phyloP scores from a whole-genome alignment of 1,139 yeast species.

The Hemisphaericaspora subhashii region DNA sequence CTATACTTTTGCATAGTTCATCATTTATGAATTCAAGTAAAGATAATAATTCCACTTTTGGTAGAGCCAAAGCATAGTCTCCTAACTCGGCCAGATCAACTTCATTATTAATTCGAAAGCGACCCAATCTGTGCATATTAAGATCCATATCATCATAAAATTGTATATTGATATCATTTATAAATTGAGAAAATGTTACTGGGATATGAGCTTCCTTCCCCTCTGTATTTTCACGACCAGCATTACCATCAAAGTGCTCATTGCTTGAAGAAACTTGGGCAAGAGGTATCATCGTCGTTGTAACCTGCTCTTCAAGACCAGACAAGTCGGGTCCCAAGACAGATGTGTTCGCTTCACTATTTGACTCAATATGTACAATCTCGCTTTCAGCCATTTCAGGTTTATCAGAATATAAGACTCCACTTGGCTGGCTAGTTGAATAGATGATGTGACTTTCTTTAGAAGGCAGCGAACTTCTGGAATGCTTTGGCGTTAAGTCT shows the following conservation, averaged over 20 bases:
- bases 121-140: constrained; percentile 27
- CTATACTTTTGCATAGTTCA: constrained; percentile 51
- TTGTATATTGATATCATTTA: constrained; percentile 48
- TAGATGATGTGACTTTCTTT: too few species aligned
- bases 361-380: too few species aligned
- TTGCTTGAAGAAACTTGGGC: constrained; percentile 23
- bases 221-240: constrained; percentile 14
- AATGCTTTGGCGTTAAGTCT: not conserved
- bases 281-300: constrained; percentile 30
- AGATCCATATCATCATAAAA: constrained; percentile 54
- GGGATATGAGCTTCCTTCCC: constrained; percentile 26
- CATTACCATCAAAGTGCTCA: constrained; percentile 5
- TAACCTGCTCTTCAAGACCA: constrained; percentile 12
- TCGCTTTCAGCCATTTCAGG: too few species aligned
- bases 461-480: too few species aligned
- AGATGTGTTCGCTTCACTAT: not conserved
- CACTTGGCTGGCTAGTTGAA: too few species aligned
- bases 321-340: constrained; percentile 1
- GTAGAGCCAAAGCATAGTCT: constrained; percentile 35
- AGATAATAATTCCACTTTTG: constrained; percentile 41
- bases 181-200: constrained; percentile 42
- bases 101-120: constrained; percentile 19
- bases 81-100: constrained; percentile 14
- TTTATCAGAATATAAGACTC: too few species aligned
- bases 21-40: constrained; percentile 52